These are phyloP conservation scores for Talaromyces rugulosus DNA, from an alignment of 2,329 filamentous ascomycete genomes.

Conservation along the genomic window DNA sequence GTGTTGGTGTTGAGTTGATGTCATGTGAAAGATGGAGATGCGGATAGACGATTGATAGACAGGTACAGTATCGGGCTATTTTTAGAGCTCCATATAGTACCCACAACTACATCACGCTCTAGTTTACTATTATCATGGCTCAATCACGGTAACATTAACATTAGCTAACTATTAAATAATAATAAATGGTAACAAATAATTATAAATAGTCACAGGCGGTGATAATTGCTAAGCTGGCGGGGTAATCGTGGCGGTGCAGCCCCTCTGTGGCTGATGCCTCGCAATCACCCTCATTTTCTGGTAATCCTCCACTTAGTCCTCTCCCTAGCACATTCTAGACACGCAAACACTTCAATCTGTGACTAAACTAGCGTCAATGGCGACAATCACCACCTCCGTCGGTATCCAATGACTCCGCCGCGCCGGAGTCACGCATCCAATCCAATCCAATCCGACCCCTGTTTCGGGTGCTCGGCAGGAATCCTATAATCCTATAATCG, in stretches of 20 bases:
- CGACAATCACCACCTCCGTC: background rate
- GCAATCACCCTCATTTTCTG: no score
- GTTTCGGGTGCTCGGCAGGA: background rate
- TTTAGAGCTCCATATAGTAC: background rate
- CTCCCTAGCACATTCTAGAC: no score
- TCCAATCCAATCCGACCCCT: no score
- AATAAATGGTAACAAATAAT: background rate
- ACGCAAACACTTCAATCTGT: background rate
- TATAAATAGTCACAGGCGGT: no score
- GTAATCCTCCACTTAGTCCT: no score
- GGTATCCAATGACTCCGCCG: background rate
- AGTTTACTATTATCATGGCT: no score
- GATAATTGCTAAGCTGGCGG: background rate
- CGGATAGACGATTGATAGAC: no score
- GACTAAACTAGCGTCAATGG: background rate
- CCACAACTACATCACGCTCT: no score
- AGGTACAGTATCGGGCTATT: background rate
- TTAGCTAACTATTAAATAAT: background rate
- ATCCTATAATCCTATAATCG: background rate
- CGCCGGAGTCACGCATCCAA: background rate
- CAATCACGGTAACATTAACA: background rate
- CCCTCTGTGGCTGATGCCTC: background rate
- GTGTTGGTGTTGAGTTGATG: background rate
- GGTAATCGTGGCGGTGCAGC: background rate
- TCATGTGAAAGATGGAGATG: background rate